Base-by-base conservation (phyloP, 2,329 filamentous ascomycete genomes). In the Aspergillus fijiensis region DNA sequence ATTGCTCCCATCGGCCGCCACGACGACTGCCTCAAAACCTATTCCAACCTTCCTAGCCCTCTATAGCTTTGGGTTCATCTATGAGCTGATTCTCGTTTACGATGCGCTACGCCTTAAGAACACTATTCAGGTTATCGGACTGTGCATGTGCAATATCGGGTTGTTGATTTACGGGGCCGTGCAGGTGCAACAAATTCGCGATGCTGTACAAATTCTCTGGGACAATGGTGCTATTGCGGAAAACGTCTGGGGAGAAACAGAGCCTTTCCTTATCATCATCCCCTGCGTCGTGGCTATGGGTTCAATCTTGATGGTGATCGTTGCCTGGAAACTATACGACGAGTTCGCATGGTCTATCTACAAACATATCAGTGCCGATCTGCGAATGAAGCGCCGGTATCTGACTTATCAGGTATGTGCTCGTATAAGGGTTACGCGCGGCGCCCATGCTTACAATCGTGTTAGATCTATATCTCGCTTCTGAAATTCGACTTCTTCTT, bases 401-500 rank as follows among this genome's bases (percentile, higher is more conserved):
- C 84, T 99, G 61, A 91, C 94, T 63, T 99, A 96, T 75, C 95
- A 99, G 87, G 92, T 96, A 81, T 55, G 81, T 70, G 45, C 33
- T 5, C 29, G 14, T n/a, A 25, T 16, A 33, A 11, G 27, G 27
- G 4, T 11, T 51, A 11, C 16, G 4, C 10, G 31, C 23, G 14
- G 16, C 19, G 10, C 16, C 7, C 14, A 27, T 49, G 42, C 48
- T 58, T 65, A 60, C 62, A 69, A 75, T 64, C 71, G 61, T 0
- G 29, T 5, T 63, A 96, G 93, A 93, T 99, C 76, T 99, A 97
- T 78, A 97, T 99, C 71, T 92, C 95, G 42, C 85, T 99, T 11
- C 85, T 99, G 66, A 99, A 99, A 78, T 99, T 99, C 76, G 95
- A 99, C 79, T 98, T 99, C 79, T 99, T 99, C 87, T 98, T 99